These are phyloP conservation scores for Suillus decipiens DNA, from an alignment of 768 basidiomycete genomes.

Conservation along the genomic window DNA sequence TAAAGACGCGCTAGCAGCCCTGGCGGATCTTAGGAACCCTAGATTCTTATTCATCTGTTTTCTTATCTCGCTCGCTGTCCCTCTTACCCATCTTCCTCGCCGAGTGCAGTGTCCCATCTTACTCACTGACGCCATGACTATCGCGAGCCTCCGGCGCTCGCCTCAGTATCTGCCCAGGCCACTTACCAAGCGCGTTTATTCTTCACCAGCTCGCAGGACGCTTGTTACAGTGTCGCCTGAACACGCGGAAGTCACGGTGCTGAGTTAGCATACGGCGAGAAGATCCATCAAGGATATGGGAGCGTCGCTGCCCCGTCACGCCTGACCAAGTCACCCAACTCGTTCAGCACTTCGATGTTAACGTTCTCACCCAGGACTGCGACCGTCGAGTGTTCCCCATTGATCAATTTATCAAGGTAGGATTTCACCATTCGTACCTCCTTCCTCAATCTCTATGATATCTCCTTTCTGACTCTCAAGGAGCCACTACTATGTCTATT, in stretches of 20 bases:
- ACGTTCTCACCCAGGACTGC: constrained; percentile 77
- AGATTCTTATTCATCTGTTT: not conserved
- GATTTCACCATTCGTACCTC: constrained; percentile 19
- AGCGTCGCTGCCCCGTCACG: constrained; percentile 80
- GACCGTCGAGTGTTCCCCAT: constrained; percentile 71
- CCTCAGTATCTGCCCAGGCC: constrained; percentile 8
- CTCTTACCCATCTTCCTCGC: not conserved
- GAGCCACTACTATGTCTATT: constrained; percentile 5
- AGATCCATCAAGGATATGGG: constrained; percentile 82
- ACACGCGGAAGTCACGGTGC: constrained; percentile 40
- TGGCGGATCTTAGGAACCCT: constrained; percentile 6
- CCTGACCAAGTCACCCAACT: constrained; percentile 71
- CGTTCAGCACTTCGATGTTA: constrained; percentile 52
- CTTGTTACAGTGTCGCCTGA: constrained; percentile 22
- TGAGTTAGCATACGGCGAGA: constrained; percentile 79
- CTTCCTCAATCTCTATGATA: constrained; percentile 8
- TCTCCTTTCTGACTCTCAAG: not conserved
- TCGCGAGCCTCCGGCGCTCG: constrained; percentile 10
- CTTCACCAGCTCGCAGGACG: constrained; percentile 23
- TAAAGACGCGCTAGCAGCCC: not conserved
- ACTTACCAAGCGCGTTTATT: constrained; percentile 21
- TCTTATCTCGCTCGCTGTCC: not conserved
- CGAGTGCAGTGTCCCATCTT: not conserved
- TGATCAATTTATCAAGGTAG: constrained; percentile 65
- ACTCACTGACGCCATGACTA: constrained; percentile 3